Evolutionary conservation across 2,329 filamentous ascomycete species (phyloP), one percentile per base, ranked within the genome.

Genomic region (Didymella keratinophila): DNA sequence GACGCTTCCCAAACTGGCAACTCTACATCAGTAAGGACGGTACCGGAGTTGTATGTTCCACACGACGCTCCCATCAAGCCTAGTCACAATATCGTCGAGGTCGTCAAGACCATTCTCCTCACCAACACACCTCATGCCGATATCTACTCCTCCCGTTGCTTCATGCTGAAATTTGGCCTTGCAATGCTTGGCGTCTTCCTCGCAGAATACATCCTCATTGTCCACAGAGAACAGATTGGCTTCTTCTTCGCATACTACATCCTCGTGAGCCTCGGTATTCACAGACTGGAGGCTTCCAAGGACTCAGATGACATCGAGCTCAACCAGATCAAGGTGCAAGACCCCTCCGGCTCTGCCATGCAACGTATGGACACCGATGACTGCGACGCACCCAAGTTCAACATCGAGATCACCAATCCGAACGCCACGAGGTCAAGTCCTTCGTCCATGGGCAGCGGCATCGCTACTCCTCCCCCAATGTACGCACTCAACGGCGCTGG

Each of bases 401-500:
- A 18, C 3, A 43, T 48, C 10, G 44, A 54, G 27, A 25, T 27
- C 10, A 16, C 16, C 1, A 23, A 25, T 7, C 30, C 18, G 8
- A 18, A n/a, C 4, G 20, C 21, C 4, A 8, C 20, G 37, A 41
- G 4, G 20, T 23, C 20, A 20, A 23, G 20, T 53, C 43, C 27
- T 8, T n/a, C 4, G 6, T 10, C 18, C 7, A 20, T 14, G 16
- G n/a, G 21, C 8, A 23, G 27, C 16, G 46, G 9, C 8, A 14
- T 34, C 14, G 25, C 47, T 34, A 39, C 45, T n/a, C 53, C 53
- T 3, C 53, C 47, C 20, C 53, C 53, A 1, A 34, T 50, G 1
- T 56, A 56, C 41, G 23, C 46, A 5, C 12, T 56, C 11, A 41
- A 56, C 14, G 47, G 53, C 18, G 47, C 41, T 27, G 46, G 53